phyloP scores from a whole-genome alignment of 352 stramenopile genomes.

The Phytophthora litchii region DNA sequence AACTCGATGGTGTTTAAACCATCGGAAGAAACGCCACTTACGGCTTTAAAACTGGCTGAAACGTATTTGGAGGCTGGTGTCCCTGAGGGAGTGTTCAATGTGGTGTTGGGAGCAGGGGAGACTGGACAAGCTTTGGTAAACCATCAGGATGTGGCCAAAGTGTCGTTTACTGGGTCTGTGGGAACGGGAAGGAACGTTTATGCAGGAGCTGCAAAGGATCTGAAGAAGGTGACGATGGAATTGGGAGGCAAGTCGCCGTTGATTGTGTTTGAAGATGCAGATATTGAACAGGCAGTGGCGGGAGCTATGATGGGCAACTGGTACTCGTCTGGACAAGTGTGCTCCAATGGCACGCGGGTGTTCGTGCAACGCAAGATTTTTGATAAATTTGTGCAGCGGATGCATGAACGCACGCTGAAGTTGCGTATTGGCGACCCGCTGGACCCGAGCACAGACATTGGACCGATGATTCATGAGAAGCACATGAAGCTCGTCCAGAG shows the following conservation, averaged over 20 bases:
- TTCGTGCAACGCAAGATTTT: constrained; percentile 88
- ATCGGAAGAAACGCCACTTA: constrained; percentile 86
- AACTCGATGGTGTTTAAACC: constrained; percentile 94
- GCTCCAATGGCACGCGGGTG: constrained; percentile 89
- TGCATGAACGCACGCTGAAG: constrained; percentile 81
- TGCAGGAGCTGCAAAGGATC: constrained; percentile 60
- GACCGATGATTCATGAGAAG: constrained; percentile 85
- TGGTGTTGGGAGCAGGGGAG: constrained; percentile 69
- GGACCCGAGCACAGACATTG: constrained; percentile 81
- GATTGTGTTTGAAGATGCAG: constrained; percentile 89
- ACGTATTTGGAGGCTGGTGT: constrained; percentile 75
- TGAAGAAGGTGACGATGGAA: constrained; percentile 92
- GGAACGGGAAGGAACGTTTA: constrained; percentile 77
- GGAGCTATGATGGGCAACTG: constrained; percentile 88
- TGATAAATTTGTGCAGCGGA: constrained; percentile 78
- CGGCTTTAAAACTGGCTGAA: constrained; percentile 69
- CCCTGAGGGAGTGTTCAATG: constrained; percentile 79
- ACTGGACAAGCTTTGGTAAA: constrained; percentile 64
- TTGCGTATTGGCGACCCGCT: constrained; percentile 87
- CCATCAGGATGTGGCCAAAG: constrained; percentile 62
- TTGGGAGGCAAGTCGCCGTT: constrained; percentile 89
- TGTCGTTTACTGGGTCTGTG: constrained; percentile 90
- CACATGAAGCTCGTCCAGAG: constrained; percentile 80
- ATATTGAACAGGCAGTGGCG: constrained; percentile 81
- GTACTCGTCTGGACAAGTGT: constrained; percentile 91